Evolutionary conservation across 2,329 filamentous ascomycete genomes (phyloP).

Genomic region (Cordyceps cateniannulata): DNA sequence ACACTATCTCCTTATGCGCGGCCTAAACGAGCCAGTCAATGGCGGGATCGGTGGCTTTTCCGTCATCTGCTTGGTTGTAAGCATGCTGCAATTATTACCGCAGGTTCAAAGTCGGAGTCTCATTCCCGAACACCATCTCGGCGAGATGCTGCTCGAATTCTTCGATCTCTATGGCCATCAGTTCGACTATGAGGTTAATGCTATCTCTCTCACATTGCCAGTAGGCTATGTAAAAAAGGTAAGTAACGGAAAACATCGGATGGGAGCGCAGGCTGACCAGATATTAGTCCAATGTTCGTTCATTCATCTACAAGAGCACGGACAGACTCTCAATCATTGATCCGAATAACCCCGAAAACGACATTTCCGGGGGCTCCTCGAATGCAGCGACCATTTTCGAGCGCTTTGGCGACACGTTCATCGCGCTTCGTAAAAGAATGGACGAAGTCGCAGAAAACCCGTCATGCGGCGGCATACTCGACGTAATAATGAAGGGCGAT

Average conservation of each 20-base stretch:
- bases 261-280: slow-evolving; percentile 7
- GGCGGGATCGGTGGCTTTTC: slow-evolving; percentile 93
- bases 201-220: slow-evolving; percentile 71
- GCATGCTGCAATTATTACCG: slow-evolving; percentile 76
- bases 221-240: slow-evolving; percentile 69
- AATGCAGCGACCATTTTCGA: slow-evolving; percentile 61
- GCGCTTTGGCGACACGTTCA: slow-evolving; percentile 62
- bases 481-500: slow-evolving; percentile 67
- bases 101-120: slow-evolving; percentile 57
- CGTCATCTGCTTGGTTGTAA: slow-evolving; percentile 87
- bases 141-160: slow-evolving; percentile 78
- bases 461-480: slow-evolving; percentile 47
- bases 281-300: slow-evolving; percentile 35
- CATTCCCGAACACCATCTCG: slow-evolving; percentile 60
- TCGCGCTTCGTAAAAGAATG: slow-evolving; percentile 53
- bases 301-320: slow-evolving; percentile 50
- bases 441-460: slow-evolving; percentile 34
- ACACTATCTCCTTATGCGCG: slow-evolving; percentile 84
- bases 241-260: slow-evolving; percentile 20
- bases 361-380: slow-evolving; percentile 80
- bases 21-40: slow-evolving; percentile 82
- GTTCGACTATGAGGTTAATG: slow-evolving; percentile 63
- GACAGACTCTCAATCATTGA: slow-evolving; percentile 83
- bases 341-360: slow-evolving; percentile 77
- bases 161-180: slow-evolving; percentile 81